phyloP scores from a whole-genome alignment of 345 rosid species.

The Salix exigua region DNA sequence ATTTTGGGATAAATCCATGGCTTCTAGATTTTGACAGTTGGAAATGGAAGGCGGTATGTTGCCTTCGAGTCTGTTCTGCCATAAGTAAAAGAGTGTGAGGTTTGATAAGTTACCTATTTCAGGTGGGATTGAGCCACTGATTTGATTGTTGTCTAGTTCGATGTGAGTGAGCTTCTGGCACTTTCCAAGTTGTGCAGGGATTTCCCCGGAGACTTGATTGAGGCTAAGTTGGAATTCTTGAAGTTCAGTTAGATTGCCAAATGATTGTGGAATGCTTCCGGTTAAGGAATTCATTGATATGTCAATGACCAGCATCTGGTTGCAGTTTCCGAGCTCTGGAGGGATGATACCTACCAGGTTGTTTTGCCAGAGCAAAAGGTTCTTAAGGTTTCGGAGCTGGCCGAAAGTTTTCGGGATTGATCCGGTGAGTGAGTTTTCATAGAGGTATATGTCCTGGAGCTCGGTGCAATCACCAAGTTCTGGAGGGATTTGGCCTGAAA shows the following conservation, averaged over 20 bases:
- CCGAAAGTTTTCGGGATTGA: slow-evolving; percentile 61
- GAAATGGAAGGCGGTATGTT: slow-evolving; percentile 61
- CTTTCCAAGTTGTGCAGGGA: slow-evolving; percentile 55
- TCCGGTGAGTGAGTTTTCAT: slow-evolving; percentile 72
- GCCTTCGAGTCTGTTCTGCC: slow-evolving; percentile 84
- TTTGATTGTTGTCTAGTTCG: slow-evolving; percentile 78
- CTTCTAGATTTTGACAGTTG: slow-evolving; percentile 59
- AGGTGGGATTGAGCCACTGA: slow-evolving; percentile 66
- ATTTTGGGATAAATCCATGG: slow-evolving; percentile 78
- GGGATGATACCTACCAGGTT: slow-evolving; percentile 67
- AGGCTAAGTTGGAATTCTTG: slow-evolving; percentile 71
- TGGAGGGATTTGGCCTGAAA: slow-evolving; percentile 73
- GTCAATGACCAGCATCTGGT: slow-evolving; percentile 51
- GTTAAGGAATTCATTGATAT: slow-evolving; percentile 67
- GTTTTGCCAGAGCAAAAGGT: slow-evolving; percentile 72
- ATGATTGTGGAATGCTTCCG: slow-evolving; percentile 61
- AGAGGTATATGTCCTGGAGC: slow-evolving; percentile 67
- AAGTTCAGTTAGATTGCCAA: slow-evolving; percentile 53
- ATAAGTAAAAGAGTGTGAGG: slow-evolving; percentile 63
- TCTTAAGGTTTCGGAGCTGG: slow-evolving; percentile 46
- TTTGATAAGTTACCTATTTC: slow-evolving; percentile 55
- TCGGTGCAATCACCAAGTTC: slow-evolving; percentile 72
- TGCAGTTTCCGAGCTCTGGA: slow-evolving; percentile 65
- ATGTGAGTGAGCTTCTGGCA: slow-evolving; percentile 58
- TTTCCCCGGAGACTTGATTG: slow-evolving; percentile 70